Conservation (phyloP, 2,329 filamentous ascomycete genomes). For the Colletotrichum ledebouriae region DNA sequence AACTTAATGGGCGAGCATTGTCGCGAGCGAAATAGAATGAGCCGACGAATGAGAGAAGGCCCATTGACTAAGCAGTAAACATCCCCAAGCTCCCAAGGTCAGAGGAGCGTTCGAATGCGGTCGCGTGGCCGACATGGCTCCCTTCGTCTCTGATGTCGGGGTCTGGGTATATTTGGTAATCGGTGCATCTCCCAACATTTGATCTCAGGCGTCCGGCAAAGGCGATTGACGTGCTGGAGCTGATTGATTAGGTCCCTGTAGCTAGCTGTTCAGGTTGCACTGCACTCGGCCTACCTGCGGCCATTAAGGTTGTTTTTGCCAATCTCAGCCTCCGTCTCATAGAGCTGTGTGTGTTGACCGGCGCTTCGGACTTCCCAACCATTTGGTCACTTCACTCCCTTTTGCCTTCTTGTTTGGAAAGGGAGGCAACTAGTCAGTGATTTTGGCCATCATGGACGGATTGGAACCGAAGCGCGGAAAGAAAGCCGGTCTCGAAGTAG, state of each 20-base stretch:
- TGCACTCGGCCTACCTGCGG: constrained; percentile 7
- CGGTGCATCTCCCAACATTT: too few species aligned
- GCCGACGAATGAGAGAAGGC: constrained; percentile 19
- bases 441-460: constrained; percentile 12
- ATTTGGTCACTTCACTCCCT: not conserved
- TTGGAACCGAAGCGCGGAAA: constrained; percentile 15
- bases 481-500: constrained; percentile 24
- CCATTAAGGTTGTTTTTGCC: constrained; percentile 19
- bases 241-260: not conserved
- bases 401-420: constrained; percentile 14
- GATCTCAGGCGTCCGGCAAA: too few species aligned
- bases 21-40: constrained; percentile 20
- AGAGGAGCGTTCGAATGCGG: constrained; percentile 26
- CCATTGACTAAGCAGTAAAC: not conserved
- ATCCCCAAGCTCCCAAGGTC: constrained; percentile 15
- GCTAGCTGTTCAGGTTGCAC: constrained; percentile 4
- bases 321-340: not conserved
- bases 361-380: constrained; percentile 22
- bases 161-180: not conserved
- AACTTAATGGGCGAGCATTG: constrained; percentile 30
- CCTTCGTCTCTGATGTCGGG: constrained; percentile 4
- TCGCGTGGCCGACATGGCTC: constrained; percentile 29
- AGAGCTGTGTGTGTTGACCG: not conserved
- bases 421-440: not conserved
- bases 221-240: too few species aligned